Conservation (phyloP, 2,329 filamentous ascomycete species). For the Dothidotthia symphoricarpi region DNA sequence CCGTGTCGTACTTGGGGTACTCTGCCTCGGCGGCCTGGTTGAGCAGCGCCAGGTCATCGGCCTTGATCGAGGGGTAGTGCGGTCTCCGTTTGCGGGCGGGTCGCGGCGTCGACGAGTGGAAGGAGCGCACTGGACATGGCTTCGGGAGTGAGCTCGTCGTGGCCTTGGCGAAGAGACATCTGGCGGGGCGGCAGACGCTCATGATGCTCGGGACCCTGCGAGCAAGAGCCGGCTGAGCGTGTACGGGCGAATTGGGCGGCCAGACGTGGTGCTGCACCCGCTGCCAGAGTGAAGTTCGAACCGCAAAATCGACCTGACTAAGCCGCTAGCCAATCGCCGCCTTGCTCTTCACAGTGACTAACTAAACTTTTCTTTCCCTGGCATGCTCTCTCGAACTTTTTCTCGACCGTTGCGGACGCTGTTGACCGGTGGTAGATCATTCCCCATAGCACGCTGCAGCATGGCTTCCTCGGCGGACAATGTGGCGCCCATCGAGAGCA, state of each 20-base stretch:
- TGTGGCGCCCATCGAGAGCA: slow-evolving; percentile 31
- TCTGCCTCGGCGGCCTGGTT: slow-evolving; percentile 29
- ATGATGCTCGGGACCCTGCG: slow-evolving; percentile 39
- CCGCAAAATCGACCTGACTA: too few relatives aligned
- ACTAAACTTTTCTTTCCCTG: slow-evolving; percentile 21
- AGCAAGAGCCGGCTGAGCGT: too few relatives aligned
- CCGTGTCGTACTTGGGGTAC: slow-evolving; percentile 64
- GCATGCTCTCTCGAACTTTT: slow-evolving; percentile 24
- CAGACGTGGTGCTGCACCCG: neutral
- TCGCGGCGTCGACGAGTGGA: slow-evolving; percentile 41
- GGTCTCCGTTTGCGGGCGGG: slow-evolving; percentile 40
- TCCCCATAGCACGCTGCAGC: slow-evolving; percentile 16
- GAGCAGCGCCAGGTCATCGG: slow-evolving; percentile 40
- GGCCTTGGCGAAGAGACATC: slow-evolving; percentile 42
- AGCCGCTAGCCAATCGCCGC: slow-evolving; percentile 28
- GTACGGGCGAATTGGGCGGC: slow-evolving; percentile 6
- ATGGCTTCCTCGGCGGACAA: slow-evolving; percentile 39
- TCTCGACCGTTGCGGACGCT: slow-evolving; percentile 29
- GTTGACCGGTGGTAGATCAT: slow-evolving; percentile 15
- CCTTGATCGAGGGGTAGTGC: slow-evolving; percentile 47
- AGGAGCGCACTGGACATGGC: slow-evolving; percentile 41
- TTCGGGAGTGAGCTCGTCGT: slow-evolving; percentile 26
- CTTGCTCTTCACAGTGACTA: slow-evolving; percentile 25
- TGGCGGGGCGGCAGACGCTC: slow-evolving; percentile 45
- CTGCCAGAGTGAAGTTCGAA: too few relatives aligned